Base-by-base conservation (phyloP, 106 monocot species). In the Hemerocallis citrina region DNA sequence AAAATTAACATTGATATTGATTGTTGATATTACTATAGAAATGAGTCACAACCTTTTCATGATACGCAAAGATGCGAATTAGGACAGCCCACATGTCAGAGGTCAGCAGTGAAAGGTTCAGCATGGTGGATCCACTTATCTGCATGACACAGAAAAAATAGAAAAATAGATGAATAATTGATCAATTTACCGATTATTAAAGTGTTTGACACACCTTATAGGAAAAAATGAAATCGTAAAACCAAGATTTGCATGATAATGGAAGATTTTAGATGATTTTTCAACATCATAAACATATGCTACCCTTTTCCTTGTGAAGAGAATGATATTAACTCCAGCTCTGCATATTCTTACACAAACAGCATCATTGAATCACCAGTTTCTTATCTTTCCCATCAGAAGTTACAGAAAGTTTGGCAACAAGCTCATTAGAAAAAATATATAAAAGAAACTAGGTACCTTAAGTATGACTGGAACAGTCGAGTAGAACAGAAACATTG, bases 61-160 rank as follows among this genome's bases (percentile, higher is more conserved):
- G 74, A 64, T 95, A 95, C 28, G 94, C 94, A 55, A 95, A 89
- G 16, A 81, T 89, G 61, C 94, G 89, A 45, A 95, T 95, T 24
- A 95, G 51, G 62, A 95, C 89, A 20, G 83, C 89, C 94, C 94
- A 95, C 94, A 95, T 89, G 59, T 95, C 94, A 27, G 94, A 95
- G 8, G 89, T 89, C 48, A 95, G 69, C 61, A 95, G 81, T 7
- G 94, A 95, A 33, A 95, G 89, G 41, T 95, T 95, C 3, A 95
- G 68, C 89, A 89, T 77, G 5, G 94, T 74, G 34, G 94, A 80
- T n/a, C 94, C 94, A 71, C 72, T 69, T 60, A 86, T 80, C 94
- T 95, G 86, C 52, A 75, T 2, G 20, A 50, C n/a, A 16, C 28
- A 41, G 25, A 13, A 16, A 20, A 29, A 12, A 44, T n/a, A 35